Base-by-base conservation (phyloP, 2,329 filamentous ascomycete species). In the Myriangium duriaei region DNA sequence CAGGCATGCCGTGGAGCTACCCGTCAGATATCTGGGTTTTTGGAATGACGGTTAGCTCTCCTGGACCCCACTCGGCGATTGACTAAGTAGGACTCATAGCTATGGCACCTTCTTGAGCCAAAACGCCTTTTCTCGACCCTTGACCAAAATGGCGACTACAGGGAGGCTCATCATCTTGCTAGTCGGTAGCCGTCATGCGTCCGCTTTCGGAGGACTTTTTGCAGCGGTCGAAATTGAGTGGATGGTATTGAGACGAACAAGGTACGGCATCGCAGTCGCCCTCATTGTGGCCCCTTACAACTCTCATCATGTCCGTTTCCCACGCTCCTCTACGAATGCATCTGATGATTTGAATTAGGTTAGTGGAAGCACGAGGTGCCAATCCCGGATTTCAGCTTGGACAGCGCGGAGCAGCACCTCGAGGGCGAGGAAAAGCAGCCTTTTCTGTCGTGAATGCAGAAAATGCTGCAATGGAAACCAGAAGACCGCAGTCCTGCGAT, bases 21-120 rank as follows among this genome's bases (percentile, higher is more conserved):
- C 43, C 49, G 4, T 47, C 55, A 4, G 61, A 63, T 43, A 53
- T 61, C 2, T 64, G 57, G 58, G 54, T 53, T 24, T 49, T 61
- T n/a, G 60, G 52, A 9, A 49, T 50, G 40, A 51, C 57, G 47
- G 55, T 61, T 46, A 47, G 54, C 51, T 14, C 32, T 17, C 28
- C 28, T 31, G 18, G n/a, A n/a, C n/a, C 12, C 30, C 19, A 13
- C 24, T 11, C 26, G 11, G 3, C 18, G 15, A 28, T 15, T 24
- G 11, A 14, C 32, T 29, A 29, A 13, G 14, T 24, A 18, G 3
- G 13, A 32, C 10, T 11, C 14, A 30, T 37, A 59, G 56, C 45
- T 59, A 15, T 63, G 58, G 58, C 52, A 61, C 31, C 26, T 60
- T 2, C 60, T 58, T 32, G 47, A 63, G 40, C 49, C 47, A 9